Percentiles rank a stretch among this genome's conserved stretches.
Conservation (phyloP, 2,329 filamentous ascomycete genomes). For the Pseudofabraea citricarpa region DNA sequence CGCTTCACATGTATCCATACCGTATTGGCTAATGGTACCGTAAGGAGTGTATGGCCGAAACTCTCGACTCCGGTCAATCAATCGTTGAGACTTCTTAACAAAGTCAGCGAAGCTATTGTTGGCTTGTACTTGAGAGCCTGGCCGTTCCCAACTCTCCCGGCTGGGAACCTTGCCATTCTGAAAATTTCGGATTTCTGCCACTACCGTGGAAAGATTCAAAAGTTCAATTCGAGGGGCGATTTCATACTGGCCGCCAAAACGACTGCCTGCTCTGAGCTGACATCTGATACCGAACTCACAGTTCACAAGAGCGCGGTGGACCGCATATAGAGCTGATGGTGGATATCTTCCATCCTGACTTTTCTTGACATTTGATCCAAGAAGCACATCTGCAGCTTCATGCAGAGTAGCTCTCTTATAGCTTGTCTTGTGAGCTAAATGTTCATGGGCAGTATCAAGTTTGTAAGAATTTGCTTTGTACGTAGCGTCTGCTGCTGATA, state of each 20-base stretch:
- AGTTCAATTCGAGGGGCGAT: conserved; percentile 54
- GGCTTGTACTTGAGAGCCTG: neutral
- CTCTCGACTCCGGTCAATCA: conserved; percentile 48
- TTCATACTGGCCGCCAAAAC: conserved; percentile 54
- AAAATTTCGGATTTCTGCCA: conserved; percentile 48
- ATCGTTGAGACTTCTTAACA: conserved; percentile 39
- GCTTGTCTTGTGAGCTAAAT: conserved; percentile 37
- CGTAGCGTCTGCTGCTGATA: conserved; percentile 36
- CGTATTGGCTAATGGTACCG: conserved; percentile 41
- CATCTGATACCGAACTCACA: conserved; percentile 58
- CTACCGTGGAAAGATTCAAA: conserved; percentile 43
- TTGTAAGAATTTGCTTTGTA: conserved; percentile 40
- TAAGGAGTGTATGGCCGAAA: conserved; percentile 43
- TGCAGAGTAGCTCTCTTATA: conserved; percentile 36
- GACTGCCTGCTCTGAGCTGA: conserved; percentile 40
- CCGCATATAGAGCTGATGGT: conserved; percentile 57
- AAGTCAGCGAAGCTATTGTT: conserved; percentile 34
- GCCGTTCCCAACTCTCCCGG: neutral
- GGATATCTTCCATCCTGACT: conserved; percentile 33
- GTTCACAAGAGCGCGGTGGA: conserved; percentile 58
- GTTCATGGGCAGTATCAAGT: conserved; percentile 43
- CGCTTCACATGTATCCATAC: conserved; percentile 9
- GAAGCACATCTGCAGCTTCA: conserved; percentile 39
- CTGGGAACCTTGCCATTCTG: conserved; percentile 33
- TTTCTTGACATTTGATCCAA: conserved; percentile 16